Percentiles rank a stretch among this genome's conserved stretches.
These are phyloP conservation scores for Plectosphaerella sp. DNA, from an alignment of 2,329 filamentous ascomycete genomes.

Conservation along the genomic window DNA sequence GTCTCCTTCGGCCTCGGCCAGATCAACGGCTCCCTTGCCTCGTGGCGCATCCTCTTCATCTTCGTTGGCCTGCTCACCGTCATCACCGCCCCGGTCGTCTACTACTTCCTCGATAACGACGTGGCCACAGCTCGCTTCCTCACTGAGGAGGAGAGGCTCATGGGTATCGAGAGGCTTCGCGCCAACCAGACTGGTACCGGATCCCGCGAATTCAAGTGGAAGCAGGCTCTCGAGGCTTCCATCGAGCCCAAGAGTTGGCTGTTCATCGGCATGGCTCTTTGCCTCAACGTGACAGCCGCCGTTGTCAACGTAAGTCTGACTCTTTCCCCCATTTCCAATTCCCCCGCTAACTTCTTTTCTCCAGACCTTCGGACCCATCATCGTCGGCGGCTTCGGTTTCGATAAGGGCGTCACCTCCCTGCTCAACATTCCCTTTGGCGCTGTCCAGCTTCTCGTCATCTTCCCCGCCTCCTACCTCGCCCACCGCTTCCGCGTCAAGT, in stretches of 20 bases:
- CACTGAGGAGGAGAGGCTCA: slow-evolving; percentile 59
- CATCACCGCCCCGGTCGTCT: slow-evolving; percentile 51
- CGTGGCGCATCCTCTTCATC: slow-evolving; percentile 51
- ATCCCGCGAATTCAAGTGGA: slow-evolving; percentile 63
- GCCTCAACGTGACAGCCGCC: slow-evolving; percentile 59
- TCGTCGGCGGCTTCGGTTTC: slow-evolving; percentile 56
- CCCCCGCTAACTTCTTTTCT: too few relatives aligned
- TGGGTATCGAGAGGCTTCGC: slow-evolving; percentile 67
- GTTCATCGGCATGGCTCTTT: slow-evolving; percentile 55
- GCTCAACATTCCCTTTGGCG: slow-evolving; percentile 65
- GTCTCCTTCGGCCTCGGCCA: slow-evolving; percentile 55
- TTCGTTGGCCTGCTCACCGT: slow-evolving; percentile 59
- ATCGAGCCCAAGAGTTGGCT: slow-evolving; percentile 51
- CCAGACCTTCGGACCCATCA: slow-evolving; percentile 57
- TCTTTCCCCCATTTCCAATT: too few relatives aligned
- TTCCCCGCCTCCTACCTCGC: slow-evolving; percentile 54
- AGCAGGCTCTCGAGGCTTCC: slow-evolving; percentile 53
- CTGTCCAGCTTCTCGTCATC: slow-evolving; percentile 56
- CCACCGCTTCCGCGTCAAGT: slow-evolving; percentile 53
- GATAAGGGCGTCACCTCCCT: slow-evolving; percentile 53
- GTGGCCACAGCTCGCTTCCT: slow-evolving; percentile 52
- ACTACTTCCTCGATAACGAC: slow-evolving; percentile 56
- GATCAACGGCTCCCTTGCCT: slow-evolving; percentile 29
- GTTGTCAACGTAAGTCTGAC: slow-evolving; percentile 42
- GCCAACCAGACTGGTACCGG: slow-evolving; percentile 73